Evolutionary conservation across 169 alveolate species (phyloP).

Genomic region (Cryptosporidium muris): DNA sequence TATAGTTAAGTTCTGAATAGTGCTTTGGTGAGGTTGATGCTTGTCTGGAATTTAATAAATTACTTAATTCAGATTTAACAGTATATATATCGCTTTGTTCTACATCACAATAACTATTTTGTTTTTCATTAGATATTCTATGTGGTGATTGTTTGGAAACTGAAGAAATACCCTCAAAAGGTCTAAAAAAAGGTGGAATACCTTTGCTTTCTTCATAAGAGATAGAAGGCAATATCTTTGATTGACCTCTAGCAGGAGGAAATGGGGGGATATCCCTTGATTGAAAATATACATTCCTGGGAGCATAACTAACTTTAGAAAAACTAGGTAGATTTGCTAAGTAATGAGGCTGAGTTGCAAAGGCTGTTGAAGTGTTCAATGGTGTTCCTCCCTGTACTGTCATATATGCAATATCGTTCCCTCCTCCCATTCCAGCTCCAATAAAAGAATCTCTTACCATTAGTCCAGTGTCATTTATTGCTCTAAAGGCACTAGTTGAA

Average conservation of each 20-base stretch:
- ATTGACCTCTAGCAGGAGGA: slow-evolving; percentile 51
- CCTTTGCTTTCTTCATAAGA: slow-evolving; percentile 15
- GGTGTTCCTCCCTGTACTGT: slow-evolving; percentile 56
- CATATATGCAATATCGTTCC: slow-evolving; percentile 43
- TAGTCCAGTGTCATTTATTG: slow-evolving; percentile 22
- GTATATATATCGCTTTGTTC: slow-evolving; percentile 6
- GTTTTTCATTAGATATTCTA: not conserved
- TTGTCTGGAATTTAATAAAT: slow-evolving; percentile 11
- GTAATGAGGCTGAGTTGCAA: slow-evolving; percentile 70
- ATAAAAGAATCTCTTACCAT: slow-evolving; percentile 39
- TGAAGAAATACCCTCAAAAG: slow-evolving; percentile 9
- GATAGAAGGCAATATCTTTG: not conserved
- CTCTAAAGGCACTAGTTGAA: slow-evolving; percentile 31
- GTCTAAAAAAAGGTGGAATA: slow-evolving; percentile 70
- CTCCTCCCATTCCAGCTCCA: slow-evolving; percentile 24
- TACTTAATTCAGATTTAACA: slow-evolving; percentile 26
- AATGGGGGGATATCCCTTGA: slow-evolving; percentile 61
- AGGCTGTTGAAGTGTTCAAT: slow-evolving; percentile 16
- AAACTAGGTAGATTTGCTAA: slow-evolving; percentile 67
- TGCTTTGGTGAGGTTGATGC: no score
- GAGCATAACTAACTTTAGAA: slow-evolving; percentile 66
- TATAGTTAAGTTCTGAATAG: no score
- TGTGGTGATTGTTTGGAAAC: not conserved
- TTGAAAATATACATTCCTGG: slow-evolving; percentile 56
- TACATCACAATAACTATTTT: not conserved